Conservation (phyloP, 768 basidiomycete species). For the Lactarius vividus region DNA sequence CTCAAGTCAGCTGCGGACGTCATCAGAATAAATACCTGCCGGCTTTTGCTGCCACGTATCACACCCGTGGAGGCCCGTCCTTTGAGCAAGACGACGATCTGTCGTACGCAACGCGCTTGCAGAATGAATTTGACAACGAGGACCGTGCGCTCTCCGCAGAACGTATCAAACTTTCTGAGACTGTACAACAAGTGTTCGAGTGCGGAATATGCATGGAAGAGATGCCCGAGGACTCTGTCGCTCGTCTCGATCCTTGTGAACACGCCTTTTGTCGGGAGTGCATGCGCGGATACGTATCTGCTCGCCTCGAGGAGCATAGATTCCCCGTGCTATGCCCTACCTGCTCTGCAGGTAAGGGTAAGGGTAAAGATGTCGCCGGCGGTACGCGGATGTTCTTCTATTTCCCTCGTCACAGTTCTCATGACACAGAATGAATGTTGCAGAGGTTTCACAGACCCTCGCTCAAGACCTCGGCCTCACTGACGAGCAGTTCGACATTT, state of each 20-base stretch:
- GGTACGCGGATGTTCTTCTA: constrained; percentile 32
- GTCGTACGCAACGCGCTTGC: constrained; percentile 34
- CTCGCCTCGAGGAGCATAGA: constrained; percentile 50
- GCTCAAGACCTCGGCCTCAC: constrained; percentile 47
- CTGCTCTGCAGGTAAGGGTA: constrained; percentile 40
- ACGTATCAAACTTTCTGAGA: constrained; percentile 32
- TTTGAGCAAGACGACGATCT: constrained; percentile 27
- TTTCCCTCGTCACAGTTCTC: neutral
- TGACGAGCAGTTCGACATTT: constrained; percentile 40
- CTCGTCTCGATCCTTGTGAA: constrained; percentile 43
- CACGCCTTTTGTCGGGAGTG: constrained; percentile 59
- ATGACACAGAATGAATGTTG: neutral
- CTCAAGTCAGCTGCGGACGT: too few relatives aligned
- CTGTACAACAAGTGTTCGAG: constrained; percentile 41
- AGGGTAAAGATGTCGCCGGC: constrained; percentile 29
- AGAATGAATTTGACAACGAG: constrained; percentile 43
- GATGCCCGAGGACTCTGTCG: constrained; percentile 41
- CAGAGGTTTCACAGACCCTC: constrained; percentile 43
- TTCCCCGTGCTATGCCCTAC: constrained; percentile 63
- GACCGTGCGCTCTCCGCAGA: constrained; percentile 39
- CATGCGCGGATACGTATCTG: constrained; percentile 40
- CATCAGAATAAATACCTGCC: too few relatives aligned
- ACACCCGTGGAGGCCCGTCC: neutral
- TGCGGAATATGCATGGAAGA: constrained; percentile 60
- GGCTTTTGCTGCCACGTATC: too few relatives aligned